phyloP scores from a whole-genome alignment of 2,329 filamentous ascomycete genomes.

The Penicillium sp. region DNA sequence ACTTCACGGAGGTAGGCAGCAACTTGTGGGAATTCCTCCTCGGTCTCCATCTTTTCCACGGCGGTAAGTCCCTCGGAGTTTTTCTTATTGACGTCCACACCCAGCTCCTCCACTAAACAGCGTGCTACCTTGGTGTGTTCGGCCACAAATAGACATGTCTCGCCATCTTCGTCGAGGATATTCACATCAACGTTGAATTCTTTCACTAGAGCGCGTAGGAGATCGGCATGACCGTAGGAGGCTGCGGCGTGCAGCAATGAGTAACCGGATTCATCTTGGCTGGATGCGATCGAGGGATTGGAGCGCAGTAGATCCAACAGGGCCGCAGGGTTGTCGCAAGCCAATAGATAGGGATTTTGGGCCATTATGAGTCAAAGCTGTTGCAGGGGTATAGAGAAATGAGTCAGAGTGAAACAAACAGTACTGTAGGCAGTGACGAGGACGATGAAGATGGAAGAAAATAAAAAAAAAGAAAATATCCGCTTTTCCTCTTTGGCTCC shows the following conservation, averaged over 20 bases:
- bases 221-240: constrained; percentile 81
- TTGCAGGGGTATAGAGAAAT: too few species aligned
- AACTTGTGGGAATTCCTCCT: constrained; percentile 73
- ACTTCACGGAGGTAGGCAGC: constrained; percentile 62
- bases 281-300: constrained; percentile 70
- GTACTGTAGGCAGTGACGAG: too few species aligned
- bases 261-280: constrained; percentile 89
- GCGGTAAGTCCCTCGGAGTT: constrained; percentile 78
- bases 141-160: constrained; percentile 91
- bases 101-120: constrained; percentile 76
- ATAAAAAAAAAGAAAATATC: constrained; percentile 6
- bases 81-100: constrained; percentile 60
- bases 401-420: not conserved
- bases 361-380: constrained; percentile 30
- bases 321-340: constrained; percentile 72
- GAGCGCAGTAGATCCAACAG: constrained; percentile 71
- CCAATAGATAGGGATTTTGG: constrained; percentile 67
- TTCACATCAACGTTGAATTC: constrained; percentile 77
- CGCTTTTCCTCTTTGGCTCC: constrained; percentile 24
- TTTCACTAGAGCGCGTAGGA: constrained; percentile 69
- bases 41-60: constrained; percentile 70
- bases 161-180: constrained; percentile 81
- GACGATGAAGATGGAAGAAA: not conserved
- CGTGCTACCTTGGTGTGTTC: constrained; percentile 76
- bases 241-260: constrained; percentile 88